Evolutionary conservation across 768 basidiomycete genomes (phyloP).

Genomic region (Naganishia vishniacii): DNA sequence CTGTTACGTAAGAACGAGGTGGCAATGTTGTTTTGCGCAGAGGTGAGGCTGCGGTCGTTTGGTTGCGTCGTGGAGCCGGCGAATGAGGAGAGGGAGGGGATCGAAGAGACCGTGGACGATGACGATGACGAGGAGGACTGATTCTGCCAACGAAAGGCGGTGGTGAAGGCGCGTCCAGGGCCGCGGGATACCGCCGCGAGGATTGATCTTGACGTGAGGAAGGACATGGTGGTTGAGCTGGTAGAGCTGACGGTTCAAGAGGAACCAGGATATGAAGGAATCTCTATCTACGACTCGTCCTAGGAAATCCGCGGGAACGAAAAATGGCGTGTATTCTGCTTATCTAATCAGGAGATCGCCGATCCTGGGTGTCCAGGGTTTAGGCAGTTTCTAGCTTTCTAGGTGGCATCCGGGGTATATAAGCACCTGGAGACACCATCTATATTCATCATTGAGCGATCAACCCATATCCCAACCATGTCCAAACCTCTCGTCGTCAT

Average conservation of each 20-base stretch:
- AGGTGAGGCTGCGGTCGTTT: not conserved
- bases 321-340: not conserved
- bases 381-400: not conserved
- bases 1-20: not conserved
- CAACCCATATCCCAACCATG: slow-evolving; percentile 6
- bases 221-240: slow-evolving; percentile 6
- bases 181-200: not conserved
- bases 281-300: not conserved
- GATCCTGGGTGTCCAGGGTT: not conserved
- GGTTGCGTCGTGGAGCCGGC: not conserved
- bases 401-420: no score
- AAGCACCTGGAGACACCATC: no score
- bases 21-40: slow-evolving; percentile 6
- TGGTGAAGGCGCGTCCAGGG: not conserved
- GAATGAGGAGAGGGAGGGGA: slow-evolving; percentile 13
- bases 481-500: slow-evolving; percentile 20
- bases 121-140: not conserved
- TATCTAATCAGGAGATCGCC: not conserved
- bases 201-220: not conserved
- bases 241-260: no score
- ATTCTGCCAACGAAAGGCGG: slow-evolving; percentile 11
- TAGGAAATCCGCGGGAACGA: not conserved
- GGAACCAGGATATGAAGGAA: no score
- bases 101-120: not conserved
- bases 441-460: no score